A percentile compares a stretch with the other conserved stretches of the same genome.
Evolutionary conservation across 768 basidiomycete species (phyloP).

Genomic region (Russula sp.): DNA sequence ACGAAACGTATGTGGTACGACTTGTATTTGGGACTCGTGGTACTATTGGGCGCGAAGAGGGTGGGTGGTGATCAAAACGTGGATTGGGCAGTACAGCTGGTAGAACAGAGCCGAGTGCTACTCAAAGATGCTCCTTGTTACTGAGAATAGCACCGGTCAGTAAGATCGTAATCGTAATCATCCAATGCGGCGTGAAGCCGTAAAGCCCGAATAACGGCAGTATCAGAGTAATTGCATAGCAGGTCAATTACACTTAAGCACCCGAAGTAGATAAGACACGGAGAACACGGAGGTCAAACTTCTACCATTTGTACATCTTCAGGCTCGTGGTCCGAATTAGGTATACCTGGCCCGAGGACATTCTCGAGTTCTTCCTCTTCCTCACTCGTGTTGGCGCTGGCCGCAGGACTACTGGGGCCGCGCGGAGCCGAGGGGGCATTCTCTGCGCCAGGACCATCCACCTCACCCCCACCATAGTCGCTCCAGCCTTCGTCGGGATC

Average conservation of each 20-base stretch:
- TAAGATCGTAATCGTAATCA: background rate
- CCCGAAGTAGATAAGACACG: background rate
- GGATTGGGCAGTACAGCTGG: constrained; percentile 37
- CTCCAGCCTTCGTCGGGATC: constrained; percentile 60
- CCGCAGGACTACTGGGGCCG: constrained; percentile 47
- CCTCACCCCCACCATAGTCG: constrained; percentile 53
- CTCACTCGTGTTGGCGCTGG: constrained; percentile 21
- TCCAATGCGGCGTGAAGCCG: background rate
- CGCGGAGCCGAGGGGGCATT: constrained; percentile 71
- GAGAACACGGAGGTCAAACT: background rate
- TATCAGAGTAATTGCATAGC: background rate
- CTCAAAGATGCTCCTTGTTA: constrained; percentile 50
- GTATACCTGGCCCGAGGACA: constrained; percentile 21
- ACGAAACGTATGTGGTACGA: constrained; percentile 78
- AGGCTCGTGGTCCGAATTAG: constrained; percentile 18
- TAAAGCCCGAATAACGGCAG: background rate
- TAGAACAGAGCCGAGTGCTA: constrained; percentile 31
- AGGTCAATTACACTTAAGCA: background rate
- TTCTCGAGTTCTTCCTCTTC: constrained; percentile 25
- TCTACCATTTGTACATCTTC: constrained; percentile 22
- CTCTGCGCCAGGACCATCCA: constrained; percentile 40
- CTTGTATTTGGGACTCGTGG: constrained; percentile 51
- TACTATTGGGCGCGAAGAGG: constrained; percentile 41
- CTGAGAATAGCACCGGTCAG: constrained; percentile 24
- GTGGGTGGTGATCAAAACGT: constrained; percentile 27